Percentiles rank a stretch among this genome's conserved stretches.
These are phyloP conservation scores for Amanita rubescens DNA, from an alignment of 768 basidiomycete species.

Conservation along the genomic window DNA sequence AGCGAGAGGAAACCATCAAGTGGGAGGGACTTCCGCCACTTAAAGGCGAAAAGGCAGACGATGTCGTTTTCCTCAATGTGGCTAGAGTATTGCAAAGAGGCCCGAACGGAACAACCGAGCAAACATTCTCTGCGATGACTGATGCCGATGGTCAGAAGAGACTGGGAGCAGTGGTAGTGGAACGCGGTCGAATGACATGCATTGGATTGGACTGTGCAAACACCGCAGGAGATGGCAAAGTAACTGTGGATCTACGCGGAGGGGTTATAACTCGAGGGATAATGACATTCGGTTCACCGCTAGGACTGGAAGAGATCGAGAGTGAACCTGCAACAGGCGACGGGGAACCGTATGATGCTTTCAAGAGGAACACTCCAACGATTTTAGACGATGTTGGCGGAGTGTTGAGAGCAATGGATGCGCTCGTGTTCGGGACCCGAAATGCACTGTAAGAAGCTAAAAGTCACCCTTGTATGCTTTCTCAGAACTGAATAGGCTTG, in stretches of 20 bases:
- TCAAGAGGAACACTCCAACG: conserved; percentile 31
- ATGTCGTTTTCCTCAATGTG: conserved; percentile 62
- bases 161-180: conserved; percentile 32
- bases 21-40: conserved; percentile 71
- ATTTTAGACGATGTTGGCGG: conserved; percentile 47
- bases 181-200: conserved; percentile 48
- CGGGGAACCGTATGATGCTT: conserved; percentile 52
- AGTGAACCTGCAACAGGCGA: conserved; percentile 64
- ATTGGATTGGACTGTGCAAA: conserved; percentile 29
- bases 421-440: conserved; percentile 62
- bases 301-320: conserved; percentile 73
- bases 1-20: conserved; percentile 47
- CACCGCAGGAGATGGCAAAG: conserved; percentile 12
- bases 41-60: conserved; percentile 26
- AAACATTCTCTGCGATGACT: conserved; percentile 20
- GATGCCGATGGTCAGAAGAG: conserved; percentile 12
- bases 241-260: conserved; percentile 55
- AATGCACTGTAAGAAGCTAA: conserved; percentile 55
- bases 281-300: conserved; percentile 54
- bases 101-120: conserved; percentile 23
- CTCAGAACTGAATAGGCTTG: conserved; percentile 34
- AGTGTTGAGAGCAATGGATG: conserved; percentile 60
- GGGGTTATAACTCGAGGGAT: conserved; percentile 65
- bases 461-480: conserved; percentile 1
- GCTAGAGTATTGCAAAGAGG: conserved; percentile 36